Evolutionary conservation across 2,329 filamentous ascomycete species (phyloP), one percentile per base, ranked within the genome.

Genomic region (Talaromyces piceae): DNA sequence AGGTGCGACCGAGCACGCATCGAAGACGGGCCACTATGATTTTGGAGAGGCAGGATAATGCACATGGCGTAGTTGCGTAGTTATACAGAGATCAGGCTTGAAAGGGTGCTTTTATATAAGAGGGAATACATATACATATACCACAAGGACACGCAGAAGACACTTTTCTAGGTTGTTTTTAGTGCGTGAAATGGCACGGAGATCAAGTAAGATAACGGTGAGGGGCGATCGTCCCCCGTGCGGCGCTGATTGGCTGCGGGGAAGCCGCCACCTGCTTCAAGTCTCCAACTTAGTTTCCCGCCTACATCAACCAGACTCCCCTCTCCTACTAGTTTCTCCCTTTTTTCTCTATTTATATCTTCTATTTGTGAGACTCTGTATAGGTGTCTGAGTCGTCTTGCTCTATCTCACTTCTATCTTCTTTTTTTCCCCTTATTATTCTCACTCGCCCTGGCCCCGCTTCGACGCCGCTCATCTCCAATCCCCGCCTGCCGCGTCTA

Each of bases 1-100:
- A 41, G 73, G 72, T 20, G 74, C 73, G 2, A 69, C 68, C 1
- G 62, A 72, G 57, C 74, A 77, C 63, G 74, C 74, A 16, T 56
- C 65, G 41, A 60, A 69, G 56, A 76, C 73, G 1, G 73, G 73
- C 2, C 74, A 77, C 57, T 70, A 70, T 57, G 70, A 75, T 56
- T 77, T 77, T 63, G 73, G 72, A n/a, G 73, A 77, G 57, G 70
- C 72, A 8, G 53, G 54, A 23, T 74, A 59, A 60, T 11, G 27
- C 11, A 30, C 39, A 26, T 18, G 1, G 13, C n/a, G n/a, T 16
- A 20, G 3, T 11, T 13, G 5, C 25, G 25, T 43, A 43, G 6
- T 3, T 13, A 25, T n/a, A 41, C 28, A 30, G 13, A 7, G 7
- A 30, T 7, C 13, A 30, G 7, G 28, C 7, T 7, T 30, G 28